Percentiles rank a stretch among this genome's conserved stretches.
Evolutionary conservation across 1,284 basidiomycete genomes (phyloP).

Genomic region (Wolfiporia cocos): DNA sequence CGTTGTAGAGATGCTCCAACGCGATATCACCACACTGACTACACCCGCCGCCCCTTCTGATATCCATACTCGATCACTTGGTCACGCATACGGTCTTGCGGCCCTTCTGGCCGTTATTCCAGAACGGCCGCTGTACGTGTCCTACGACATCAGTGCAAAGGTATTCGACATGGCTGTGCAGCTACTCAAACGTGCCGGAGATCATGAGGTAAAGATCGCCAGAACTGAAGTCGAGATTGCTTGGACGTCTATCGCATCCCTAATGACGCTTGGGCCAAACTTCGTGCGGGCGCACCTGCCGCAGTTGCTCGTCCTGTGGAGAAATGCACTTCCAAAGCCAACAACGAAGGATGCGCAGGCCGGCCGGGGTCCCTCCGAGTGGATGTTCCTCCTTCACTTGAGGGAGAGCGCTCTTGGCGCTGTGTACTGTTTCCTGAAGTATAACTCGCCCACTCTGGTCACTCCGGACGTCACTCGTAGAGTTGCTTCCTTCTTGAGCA

Average conservation of each 20-base stretch:
- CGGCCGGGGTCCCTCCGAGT: conserved; percentile 72
- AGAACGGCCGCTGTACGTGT: conserved; percentile 87
- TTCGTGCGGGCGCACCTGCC: conserved; percentile 91
- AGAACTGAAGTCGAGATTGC: conserved; percentile 89
- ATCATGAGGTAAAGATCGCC: conserved; percentile 83
- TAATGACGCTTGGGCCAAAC: conserved; percentile 91
- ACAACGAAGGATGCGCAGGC: conserved; percentile 79
- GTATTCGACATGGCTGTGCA: conserved; percentile 89
- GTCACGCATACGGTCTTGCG: conserved; percentile 86
- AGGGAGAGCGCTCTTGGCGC: conserved; percentile 89
- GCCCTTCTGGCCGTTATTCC: conserved; percentile 85
- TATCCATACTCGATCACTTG: conserved; percentile 68
- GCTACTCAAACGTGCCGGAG: conserved; percentile 85
- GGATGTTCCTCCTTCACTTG: conserved; percentile 89
- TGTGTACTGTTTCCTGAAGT: conserved; percentile 81
- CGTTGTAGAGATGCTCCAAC: conserved; percentile 76
- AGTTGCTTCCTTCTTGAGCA: conserved; percentile 81
- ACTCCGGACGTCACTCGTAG: conserved; percentile 89
- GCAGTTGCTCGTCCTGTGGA: conserved; percentile 92
- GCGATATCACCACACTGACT: conserved; percentile 69
- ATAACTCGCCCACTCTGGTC: conserved; percentile 73
- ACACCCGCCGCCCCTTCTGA: conserved; percentile 73
- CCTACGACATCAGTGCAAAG: conserved; percentile 89
- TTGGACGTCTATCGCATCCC: conserved; percentile 87
- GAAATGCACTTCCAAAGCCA: conserved; percentile 94